Conservation (phyloP, 164 flowering plant genomes). For the Protea cynaroides region DNA sequence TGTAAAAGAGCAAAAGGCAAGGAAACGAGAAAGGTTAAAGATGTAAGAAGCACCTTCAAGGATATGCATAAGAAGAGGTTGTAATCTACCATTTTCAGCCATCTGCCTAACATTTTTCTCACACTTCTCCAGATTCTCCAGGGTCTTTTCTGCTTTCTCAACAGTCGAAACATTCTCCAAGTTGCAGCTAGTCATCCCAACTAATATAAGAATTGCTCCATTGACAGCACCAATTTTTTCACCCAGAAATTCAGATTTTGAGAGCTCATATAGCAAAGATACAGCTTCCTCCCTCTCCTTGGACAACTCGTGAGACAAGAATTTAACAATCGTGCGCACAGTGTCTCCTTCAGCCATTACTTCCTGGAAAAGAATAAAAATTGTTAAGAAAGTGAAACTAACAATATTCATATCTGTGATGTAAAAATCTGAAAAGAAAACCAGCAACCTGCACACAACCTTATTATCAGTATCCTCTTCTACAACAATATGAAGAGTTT, state of each 20-base stretch:
- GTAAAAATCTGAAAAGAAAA: conserved; percentile 5
- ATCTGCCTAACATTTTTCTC: conserved; percentile 88
- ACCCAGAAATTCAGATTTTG: conserved; percentile 67
- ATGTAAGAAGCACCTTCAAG: conserved; percentile 65
- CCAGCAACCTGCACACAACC: conserved; percentile 47
- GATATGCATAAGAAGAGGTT: conserved; percentile 68
- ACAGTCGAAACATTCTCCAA: conserved; percentile 70
- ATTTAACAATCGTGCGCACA: conserved; percentile 81
- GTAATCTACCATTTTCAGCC: conserved; percentile 94
- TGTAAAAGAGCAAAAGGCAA: neutral
- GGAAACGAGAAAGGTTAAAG: neutral
- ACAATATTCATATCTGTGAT: conserved; percentile 2
- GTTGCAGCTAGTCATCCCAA: conserved; percentile 91
- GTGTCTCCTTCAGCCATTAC: conserved; percentile 79
- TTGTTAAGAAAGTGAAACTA: conserved; percentile 3
- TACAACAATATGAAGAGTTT: conserved; percentile 70
- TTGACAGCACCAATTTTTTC: conserved; percentile 88
- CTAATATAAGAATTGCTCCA: conserved; percentile 85
- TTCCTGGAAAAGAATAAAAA: conserved; percentile 45
- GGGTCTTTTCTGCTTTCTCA: conserved; percentile 78
- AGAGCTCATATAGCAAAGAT: conserved; percentile 78
- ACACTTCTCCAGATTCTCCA: conserved; percentile 72
- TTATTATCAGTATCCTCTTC: conserved; percentile 76
- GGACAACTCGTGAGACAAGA: conserved; percentile 72
- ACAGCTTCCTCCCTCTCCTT: conserved; percentile 92